Evolutionary conservation across 2,329 filamentous ascomycete species (phyloP), one percentile per base, ranked within the genome.

Genomic region (Grosmannia serpens): DNA sequence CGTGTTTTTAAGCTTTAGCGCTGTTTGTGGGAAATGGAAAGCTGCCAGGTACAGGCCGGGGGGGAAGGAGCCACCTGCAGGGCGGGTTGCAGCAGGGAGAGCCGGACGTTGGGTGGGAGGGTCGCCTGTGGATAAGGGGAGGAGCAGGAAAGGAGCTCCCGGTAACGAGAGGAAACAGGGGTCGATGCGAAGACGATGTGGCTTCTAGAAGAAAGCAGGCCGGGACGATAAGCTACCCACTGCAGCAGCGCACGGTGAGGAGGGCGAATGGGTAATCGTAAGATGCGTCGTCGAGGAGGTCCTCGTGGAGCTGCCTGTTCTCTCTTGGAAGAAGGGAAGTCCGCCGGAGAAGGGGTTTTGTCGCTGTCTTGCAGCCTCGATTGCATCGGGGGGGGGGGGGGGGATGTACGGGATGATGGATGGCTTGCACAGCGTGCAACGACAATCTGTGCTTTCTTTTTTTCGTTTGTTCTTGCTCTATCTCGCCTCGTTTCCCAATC

Each of bases 11-110:
- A 54, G 26, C 31, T 26, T 47, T 56, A 59, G 57, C 58, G 52
- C 22, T 59, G 55, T n/a, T 41, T 53, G 51, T 61, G 55, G 60
- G 60, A 59, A 61, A 61, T 59, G 50, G 59, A 54, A 57, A 59
- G 55, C 51, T 59, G 59, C 57, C 59, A 61, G 59, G 59, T 41
- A 57, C 57, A 55, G 59, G 50, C 53, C 49, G 50, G 49, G 51
- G 20, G 31, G 31, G n/a, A 13, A 24, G 24, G 53, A 24, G 24
- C 33, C 33, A 44, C 59, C 57, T 61, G 54, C 59, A 61, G 46
- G 57, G 56, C 59, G 53, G 55, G 44, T 38, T 59, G 29, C 47
- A 53, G 56, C 49, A 57, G 46, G 41, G n/a, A 35, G 38, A 35
- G 41, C 46, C 49, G 38, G 54, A 24, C 41, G 55, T 44, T 50